Conservation (phyloP, 352 stramenopile species). For the Phytophthora agathidicida region DNA sequence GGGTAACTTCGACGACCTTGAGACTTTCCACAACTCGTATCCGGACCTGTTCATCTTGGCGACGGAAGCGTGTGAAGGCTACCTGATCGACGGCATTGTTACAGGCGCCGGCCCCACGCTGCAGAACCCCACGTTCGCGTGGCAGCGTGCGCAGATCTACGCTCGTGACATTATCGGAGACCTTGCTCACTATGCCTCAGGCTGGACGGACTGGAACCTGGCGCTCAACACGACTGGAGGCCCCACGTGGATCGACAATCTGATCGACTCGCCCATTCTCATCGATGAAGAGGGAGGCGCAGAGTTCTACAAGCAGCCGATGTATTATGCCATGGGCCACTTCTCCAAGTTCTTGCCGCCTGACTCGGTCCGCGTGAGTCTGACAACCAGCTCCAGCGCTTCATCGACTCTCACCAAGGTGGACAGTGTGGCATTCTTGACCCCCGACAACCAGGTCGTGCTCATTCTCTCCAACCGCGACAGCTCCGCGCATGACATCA, state of each 20-base stretch:
- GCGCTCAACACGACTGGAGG: constrained; percentile 75
- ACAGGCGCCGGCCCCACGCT: constrained; percentile 58
- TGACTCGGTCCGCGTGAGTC: constrained; percentile 51
- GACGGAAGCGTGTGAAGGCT: constrained; percentile 81
- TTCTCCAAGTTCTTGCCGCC: constrained; percentile 72
- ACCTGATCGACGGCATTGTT: constrained; percentile 52
- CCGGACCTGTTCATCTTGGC: constrained; percentile 83
- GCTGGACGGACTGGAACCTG: constrained; percentile 92
- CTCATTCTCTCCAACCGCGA: constrained; percentile 60
- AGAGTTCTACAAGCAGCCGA: constrained; percentile 86
- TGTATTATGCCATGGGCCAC: constrained; percentile 84
- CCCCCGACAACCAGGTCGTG: constrained; percentile 51
- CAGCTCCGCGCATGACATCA: constrained; percentile 42
- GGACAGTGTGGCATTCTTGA: constrained; percentile 55
- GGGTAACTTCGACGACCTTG: constrained; percentile 56
- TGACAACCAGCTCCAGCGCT: constrained; percentile 33
- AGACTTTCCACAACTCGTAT: constrained; percentile 58
- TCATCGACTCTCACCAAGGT: constrained; percentile 43
- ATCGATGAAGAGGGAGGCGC: constrained; percentile 54
- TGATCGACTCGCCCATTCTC: constrained; percentile 75
- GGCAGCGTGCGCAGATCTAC: constrained; percentile 79
- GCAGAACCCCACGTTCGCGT: constrained; percentile 48
- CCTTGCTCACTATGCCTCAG: constrained; percentile 73
- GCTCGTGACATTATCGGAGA: constrained; percentile 89
- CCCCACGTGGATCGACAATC: constrained; percentile 76